phyloP scores from a whole-genome alignment of 2,329 filamentous ascomycete genomes.

The Penicillium sclerotiorum region DNA sequence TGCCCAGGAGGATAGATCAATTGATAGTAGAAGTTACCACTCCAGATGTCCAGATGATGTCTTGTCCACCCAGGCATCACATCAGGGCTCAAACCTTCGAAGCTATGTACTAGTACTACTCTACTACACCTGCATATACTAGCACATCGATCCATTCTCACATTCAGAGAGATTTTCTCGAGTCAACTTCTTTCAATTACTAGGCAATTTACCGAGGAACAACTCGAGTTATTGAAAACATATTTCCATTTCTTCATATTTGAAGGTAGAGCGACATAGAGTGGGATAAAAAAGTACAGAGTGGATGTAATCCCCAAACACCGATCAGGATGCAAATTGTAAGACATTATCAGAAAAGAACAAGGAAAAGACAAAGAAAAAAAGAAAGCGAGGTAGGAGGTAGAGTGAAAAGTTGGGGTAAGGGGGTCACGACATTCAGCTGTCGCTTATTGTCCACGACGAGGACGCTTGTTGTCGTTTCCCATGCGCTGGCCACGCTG shows the following conservation, averaged over 20 bases:
- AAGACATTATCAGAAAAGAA: slow-evolving; percentile 15
- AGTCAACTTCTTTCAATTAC: too few relatives aligned
- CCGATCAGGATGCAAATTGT: slow-evolving; percentile 27
- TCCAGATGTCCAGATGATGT: too few relatives aligned
- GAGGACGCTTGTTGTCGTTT: slow-evolving; percentile 45
- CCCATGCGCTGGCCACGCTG: slow-evolving; percentile 42
- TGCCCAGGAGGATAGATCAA: too few relatives aligned
- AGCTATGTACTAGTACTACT: too few relatives aligned
- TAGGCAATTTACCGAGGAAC: background rate
- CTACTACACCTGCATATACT: too few relatives aligned
- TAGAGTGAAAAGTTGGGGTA: slow-evolving; percentile 11
- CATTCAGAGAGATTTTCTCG: too few relatives aligned
- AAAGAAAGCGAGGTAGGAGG: slow-evolving; percentile 9
- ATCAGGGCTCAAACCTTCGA: too few relatives aligned
- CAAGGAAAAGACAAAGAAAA: slow-evolving; percentile 16
- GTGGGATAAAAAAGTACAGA: slow-evolving; percentile 16
- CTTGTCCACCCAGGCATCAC: too few relatives aligned
- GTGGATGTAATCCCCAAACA: slow-evolving; percentile 23
- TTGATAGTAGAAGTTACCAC: too few relatives aligned
- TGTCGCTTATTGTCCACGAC: slow-evolving; percentile 40
- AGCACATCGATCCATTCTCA: too few relatives aligned
- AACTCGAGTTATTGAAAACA: background rate
- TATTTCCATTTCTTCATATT: slow-evolving; percentile 5
- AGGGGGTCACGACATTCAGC: too few relatives aligned
- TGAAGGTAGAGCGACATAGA: slow-evolving; percentile 3